A percentile compares a stretch with the other conserved stretches of the same genome.
Evolutionary conservation across 352 stramenopile species (phyloP).

Genomic region (Pythium scleroteichum): DNA sequence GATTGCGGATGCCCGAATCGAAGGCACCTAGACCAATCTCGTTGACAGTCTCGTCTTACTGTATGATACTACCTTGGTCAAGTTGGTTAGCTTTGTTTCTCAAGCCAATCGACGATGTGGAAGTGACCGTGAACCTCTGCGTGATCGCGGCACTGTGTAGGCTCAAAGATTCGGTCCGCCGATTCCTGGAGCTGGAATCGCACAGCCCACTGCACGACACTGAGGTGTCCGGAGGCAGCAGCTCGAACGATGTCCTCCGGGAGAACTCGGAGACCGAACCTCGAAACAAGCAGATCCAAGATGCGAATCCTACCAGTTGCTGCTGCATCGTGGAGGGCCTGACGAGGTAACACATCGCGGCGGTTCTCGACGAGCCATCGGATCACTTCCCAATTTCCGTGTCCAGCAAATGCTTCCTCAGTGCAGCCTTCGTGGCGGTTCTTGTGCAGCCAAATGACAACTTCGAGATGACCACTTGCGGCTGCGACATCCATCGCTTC

Average conservation of each 20-base stretch:
- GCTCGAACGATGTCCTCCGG: neutral
- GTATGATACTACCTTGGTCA: neutral
- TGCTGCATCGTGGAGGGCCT: conserved; percentile 2
- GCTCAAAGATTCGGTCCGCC: neutral
- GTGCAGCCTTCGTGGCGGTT: conserved; percentile 24
- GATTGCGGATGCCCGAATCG: too few species aligned
- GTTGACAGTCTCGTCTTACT: too few species aligned
- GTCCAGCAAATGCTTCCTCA: conserved; percentile 10
- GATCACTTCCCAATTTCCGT: conserved; percentile 21
- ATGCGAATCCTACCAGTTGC: neutral
- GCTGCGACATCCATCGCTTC: conserved; percentile 16
- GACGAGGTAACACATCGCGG: neutral
- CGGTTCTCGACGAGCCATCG: conserved; percentile 18
- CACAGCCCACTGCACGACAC: conserved; percentile 16
- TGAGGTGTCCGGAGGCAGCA: conserved; percentile 3
- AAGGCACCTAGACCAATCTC: neutral
- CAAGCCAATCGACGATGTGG: conserved; percentile 20
- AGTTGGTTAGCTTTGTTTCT: neutral
- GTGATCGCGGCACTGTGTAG: neutral
- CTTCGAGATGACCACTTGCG: conserved; percentile 13
- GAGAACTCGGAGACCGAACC: neutral
- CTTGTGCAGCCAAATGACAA: conserved; percentile 21
- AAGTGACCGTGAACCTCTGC: conserved; percentile 20
- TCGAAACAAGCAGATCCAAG: neutral
- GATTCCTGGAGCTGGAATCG: neutral